Base-by-base conservation (phyloP, 345 rosid genomes). In the Aegle marmelos region DNA sequence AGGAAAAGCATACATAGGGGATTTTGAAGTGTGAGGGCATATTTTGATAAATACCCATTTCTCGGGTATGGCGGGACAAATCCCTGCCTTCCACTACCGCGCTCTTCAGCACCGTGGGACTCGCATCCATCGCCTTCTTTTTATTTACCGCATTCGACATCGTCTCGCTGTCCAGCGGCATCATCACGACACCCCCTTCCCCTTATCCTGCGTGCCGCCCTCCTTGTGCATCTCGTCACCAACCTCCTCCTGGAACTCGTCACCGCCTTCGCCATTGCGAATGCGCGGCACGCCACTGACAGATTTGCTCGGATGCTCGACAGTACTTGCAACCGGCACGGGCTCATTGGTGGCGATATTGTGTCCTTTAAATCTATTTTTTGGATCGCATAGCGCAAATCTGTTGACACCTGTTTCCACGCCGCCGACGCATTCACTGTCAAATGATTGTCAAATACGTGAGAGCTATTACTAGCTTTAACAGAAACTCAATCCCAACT, bases 101-200 rank as follows among this genome's bases (percentile, higher is more conserved):
- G 82, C 97, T 91, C 84, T 91, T 92, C 91, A 96, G 75, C 83
- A 97, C 99, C 82, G 87, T 92, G 50, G 94, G 78, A 79, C 99
- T 96, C 68, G 90, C 99, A 82, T 88, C 92, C 98, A 94, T 90
- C 76, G 98, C 98, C 82, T 96, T 96, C 84, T 85, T 85, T 85
- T 97, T 78, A 45, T 94, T 94, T 82, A 96, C 88, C 57, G 90
- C 84, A 78, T 94, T 91, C 72, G 86, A 85, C 89, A 77, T 85
- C 76, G 97, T 96, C 79, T 94, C 98, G 80, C 97, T 91, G 75
- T 96, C 99, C 82, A 92, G 80, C 83, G 98, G 99, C 99, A 96
- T 96, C 99, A 93, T 96, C 67, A 96, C 97, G 75, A 76, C 64
- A 96, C 99, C 22, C 95, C 96, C 54, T 56, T 79, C 45, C 86